A percentile compares a stretch with the other conserved stretches of the same genome.
Conservation (phyloP, 768 basidiomycete genomes). For the Albatrellus ellisii region DNA sequence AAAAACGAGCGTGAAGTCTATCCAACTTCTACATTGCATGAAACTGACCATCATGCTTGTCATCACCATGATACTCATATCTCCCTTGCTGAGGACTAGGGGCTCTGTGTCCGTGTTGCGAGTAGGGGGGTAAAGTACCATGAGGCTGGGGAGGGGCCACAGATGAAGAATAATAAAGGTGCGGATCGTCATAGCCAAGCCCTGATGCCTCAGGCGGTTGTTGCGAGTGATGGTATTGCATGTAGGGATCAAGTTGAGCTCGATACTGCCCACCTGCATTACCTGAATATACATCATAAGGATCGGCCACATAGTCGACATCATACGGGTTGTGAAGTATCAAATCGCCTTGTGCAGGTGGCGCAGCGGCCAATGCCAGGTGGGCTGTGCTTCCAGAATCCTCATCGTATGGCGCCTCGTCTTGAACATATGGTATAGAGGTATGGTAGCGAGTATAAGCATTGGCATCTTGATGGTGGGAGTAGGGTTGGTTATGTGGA, state of each 20-base stretch:
- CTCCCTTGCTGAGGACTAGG: not conserved
- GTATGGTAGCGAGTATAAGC: slow-evolving; percentile 43
- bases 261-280: not conserved
- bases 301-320: slow-evolving; percentile 24
- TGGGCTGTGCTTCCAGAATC: slow-evolving; percentile 55
- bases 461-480: slow-evolving; percentile 37
- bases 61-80: not conserved
- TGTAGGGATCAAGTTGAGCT: not conserved
- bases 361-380: slow-evolving; percentile 44
- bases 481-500: slow-evolving; percentile 52
- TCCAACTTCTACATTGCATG: not conserved
- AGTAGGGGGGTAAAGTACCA: not conserved
- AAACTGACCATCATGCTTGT: not conserved
- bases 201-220: not conserved
- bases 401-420: slow-evolving; percentile 48
- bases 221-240: slow-evolving; percentile 1
- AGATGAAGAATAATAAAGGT: not conserved
- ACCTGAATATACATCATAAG: slow-evolving; percentile 35
- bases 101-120: not conserved
- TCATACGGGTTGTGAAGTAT: not conserved
- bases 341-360: slow-evolving; percentile 29
- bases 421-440: slow-evolving; percentile 44
- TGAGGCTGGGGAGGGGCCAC: not conserved
- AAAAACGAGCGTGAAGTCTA: not conserved
- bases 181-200: slow-evolving; percentile 2